Conservation (phyloP, 345 rosid species). For the Geranium rotundifolium region DNA sequence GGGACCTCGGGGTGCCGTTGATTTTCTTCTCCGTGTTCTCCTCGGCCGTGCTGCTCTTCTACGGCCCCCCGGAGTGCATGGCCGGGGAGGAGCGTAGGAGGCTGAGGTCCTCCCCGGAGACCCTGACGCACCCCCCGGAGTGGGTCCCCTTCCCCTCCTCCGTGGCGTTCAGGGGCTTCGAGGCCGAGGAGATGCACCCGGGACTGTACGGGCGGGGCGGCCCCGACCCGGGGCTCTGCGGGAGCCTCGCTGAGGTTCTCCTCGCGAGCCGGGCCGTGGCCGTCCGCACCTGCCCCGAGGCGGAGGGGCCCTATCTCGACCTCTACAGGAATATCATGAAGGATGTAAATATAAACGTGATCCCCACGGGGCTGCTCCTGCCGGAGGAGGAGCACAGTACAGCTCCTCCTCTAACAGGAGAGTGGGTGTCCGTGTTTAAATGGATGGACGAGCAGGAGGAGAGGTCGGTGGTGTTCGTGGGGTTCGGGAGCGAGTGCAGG, state of each 20-base stretch:
- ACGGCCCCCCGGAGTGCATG: too few species aligned
- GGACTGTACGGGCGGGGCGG: neutral
- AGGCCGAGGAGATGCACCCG: too few species aligned
- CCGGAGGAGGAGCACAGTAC: too few species aligned
- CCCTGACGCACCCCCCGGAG: constrained; percentile 6
- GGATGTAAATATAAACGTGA: too few species aligned
- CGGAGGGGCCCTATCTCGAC: constrained; percentile 15
- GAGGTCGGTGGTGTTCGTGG: constrained; percentile 21
- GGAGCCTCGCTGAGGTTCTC: too few species aligned
- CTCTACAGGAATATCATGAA: too few species aligned
- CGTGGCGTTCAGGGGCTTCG: constrained; percentile 6
- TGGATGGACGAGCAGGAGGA: constrained; percentile 19
- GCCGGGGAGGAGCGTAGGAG: too few species aligned
- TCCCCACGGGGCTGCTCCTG: too few species aligned
- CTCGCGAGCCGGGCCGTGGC: constrained; percentile 8
- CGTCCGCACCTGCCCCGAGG: constrained; percentile 18
- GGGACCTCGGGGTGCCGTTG: constrained; percentile 11
- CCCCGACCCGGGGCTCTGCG: too few species aligned
- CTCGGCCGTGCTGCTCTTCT: neutral
- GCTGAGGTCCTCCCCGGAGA: constrained; percentile 11
- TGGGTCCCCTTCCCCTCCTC: constrained; percentile 18
- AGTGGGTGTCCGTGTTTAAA: constrained; percentile 1
- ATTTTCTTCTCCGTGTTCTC: constrained; percentile 9
- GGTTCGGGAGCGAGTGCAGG: constrained; percentile 23
- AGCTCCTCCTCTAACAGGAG: neutral